Conservation (phyloP, 805 yeast genomes). For the Wickerhamiella spandovensis region DNA sequence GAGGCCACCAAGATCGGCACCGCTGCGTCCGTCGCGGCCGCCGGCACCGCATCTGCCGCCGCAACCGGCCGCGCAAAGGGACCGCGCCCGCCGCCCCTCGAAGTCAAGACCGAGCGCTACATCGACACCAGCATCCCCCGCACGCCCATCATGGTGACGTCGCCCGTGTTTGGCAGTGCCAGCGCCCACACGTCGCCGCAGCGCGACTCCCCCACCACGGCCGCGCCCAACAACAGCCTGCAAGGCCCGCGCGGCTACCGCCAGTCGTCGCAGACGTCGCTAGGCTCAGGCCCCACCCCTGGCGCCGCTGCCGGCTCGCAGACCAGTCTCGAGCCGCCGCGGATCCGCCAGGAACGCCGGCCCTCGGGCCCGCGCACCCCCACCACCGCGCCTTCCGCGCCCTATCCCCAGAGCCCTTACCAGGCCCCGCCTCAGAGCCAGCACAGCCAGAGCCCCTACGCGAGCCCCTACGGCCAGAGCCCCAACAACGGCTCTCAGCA, state of each 20-base stretch:
- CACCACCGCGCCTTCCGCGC: neutral
- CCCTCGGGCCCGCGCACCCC: conserved; percentile 2
- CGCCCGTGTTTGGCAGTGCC: neutral
- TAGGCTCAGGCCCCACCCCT: neutral
- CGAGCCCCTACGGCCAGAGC: neutral
- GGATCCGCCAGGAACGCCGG: neutral
- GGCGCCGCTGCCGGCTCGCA: neutral
- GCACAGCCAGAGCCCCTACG: neutral
- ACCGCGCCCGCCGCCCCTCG: neutral
- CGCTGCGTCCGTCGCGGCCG: neutral
- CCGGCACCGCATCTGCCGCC: neutral
- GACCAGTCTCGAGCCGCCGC: neutral
- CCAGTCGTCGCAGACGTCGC: neutral
- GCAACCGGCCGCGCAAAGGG: neutral
- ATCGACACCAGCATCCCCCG: neutral
- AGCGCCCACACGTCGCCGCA: neutral
- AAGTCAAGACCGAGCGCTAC: neutral
- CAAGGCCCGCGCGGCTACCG: neutral
- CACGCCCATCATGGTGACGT: neutral
- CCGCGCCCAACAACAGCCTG: neutral
- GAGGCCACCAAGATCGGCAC: neutral
- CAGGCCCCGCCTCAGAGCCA: too few species aligned
- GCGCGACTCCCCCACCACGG: conserved; percentile 1
- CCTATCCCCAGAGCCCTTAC: neutral
- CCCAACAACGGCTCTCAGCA: neutral